Evolutionary conservation across 352 stramenopile genomes (phyloP).

Genomic region (Phytophthora tentaculata): DNA sequence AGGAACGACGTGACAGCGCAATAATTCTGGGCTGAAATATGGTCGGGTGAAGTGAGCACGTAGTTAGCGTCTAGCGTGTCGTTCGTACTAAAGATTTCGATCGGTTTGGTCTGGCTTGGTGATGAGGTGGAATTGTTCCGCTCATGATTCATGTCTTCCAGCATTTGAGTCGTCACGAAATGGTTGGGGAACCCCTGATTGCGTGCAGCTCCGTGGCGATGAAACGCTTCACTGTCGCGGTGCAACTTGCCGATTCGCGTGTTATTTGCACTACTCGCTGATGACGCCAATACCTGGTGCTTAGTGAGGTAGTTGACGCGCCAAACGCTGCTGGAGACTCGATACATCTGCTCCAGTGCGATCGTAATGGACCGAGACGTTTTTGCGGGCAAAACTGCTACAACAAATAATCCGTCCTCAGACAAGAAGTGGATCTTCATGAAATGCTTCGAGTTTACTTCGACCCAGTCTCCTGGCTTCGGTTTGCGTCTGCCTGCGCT

Average conservation of each 20-base stretch:
- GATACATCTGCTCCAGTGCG: conserved; percentile 30
- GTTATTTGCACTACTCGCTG: conserved; percentile 1
- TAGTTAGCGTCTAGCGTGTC: conserved; percentile 77
- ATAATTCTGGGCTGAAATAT: conserved; percentile 67
- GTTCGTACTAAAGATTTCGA: conserved; percentile 64
- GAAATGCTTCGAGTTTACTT: conserved; percentile 54
- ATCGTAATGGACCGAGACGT: conserved; percentile 32
- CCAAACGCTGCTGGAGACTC: conserved; percentile 55
- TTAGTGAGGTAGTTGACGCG: conserved; percentile 27
- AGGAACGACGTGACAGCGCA: conserved; percentile 47
- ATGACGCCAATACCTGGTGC: conserved; percentile 10
- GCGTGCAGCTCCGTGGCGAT: conserved; percentile 55
- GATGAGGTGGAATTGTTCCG: conserved; percentile 39
- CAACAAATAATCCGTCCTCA: conserved; percentile 37
- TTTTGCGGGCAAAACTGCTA: conserved; percentile 23
- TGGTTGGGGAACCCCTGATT: conserved; percentile 69
- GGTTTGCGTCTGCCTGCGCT: conserved; percentile 22
- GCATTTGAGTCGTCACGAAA: conserved; percentile 36
- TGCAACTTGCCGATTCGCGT: conserved; percentile 51
- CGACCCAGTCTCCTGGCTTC: conserved; percentile 58
- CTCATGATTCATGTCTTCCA: conserved; percentile 24
- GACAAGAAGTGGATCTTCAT: conserved; percentile 53
- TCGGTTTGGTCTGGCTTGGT: conserved; percentile 29
- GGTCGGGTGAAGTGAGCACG: conserved; percentile 53
- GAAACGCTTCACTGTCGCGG: conserved; percentile 56